phyloP scores from a whole-genome alignment of 768 basidiomycete species.

The Phallus indusiatus region DNA sequence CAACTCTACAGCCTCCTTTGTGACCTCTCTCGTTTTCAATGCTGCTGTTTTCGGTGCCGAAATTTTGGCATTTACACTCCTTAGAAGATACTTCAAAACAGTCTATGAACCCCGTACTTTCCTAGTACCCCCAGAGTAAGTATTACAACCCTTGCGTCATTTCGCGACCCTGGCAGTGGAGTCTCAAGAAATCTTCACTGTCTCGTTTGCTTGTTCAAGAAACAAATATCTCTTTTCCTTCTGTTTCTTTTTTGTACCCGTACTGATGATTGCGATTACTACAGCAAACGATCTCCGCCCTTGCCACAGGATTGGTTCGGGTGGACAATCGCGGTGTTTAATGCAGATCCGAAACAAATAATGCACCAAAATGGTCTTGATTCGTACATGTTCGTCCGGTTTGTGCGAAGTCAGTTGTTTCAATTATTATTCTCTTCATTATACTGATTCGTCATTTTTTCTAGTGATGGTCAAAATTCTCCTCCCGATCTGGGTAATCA shows the following conservation, averaged over 20 bases:
- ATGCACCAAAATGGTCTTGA: conserved; percentile 72
- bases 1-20: conserved; percentile 70
- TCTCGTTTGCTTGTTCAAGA: not conserved
- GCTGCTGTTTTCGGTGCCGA: conserved; percentile 60
- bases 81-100: conserved; percentile 76
- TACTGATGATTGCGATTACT: not conserved
- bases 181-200: conserved; percentile 1
- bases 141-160: conserved; percentile 6
- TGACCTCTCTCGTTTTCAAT: conserved; percentile 83
- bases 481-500: conserved; percentile 84
- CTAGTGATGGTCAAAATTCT: conserved; percentile 77
- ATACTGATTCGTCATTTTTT: conserved; percentile 12
- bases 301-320: conserved; percentile 40
- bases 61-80: conserved; percentile 67
- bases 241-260: not conserved
- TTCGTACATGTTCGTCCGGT: conserved; percentile 90
- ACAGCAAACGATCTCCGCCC: conserved; percentile 48
- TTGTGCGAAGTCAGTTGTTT: conserved; percentile 28
- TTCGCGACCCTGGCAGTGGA: not conserved
- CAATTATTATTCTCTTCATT: not conserved
- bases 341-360: conserved; percentile 52
- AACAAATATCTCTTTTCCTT: no score
- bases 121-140: conserved; percentile 37
- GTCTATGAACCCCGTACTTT: conserved; percentile 88
- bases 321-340: conserved; percentile 62